Conservation (phyloP, 169 alveolate genomes). For the Plasmodium relictum region DNA sequence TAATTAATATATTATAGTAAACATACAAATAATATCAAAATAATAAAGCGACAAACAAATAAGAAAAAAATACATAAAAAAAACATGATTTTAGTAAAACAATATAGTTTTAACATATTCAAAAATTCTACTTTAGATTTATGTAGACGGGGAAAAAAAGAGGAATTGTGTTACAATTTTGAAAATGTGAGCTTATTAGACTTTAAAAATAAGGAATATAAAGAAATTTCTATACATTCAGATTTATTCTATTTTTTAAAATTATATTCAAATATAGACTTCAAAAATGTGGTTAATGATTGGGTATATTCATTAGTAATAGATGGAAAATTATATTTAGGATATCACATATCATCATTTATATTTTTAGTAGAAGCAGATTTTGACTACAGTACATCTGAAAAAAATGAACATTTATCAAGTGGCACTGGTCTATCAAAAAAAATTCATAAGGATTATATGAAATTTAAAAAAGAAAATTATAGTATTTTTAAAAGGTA, state of each 20-base stretch:
- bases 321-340: constrained; percentile 47
- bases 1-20: too few relatives aligned
- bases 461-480: constrained; percentile 7
- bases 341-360: constrained; percentile 31
- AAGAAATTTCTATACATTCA: constrained; percentile 8
- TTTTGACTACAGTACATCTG: constrained; percentile 8
- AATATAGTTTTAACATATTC: constrained; percentile 1
- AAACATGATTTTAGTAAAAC: constrained; percentile 31
- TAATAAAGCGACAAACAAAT: background rate
- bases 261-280: constrained; percentile 20
- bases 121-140: background rate
- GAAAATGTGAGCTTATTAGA: constrained; percentile 36
- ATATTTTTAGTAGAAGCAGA: constrained; percentile 47
- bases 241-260: constrained; percentile 44
- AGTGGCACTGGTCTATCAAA: background rate
- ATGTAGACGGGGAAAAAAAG: constrained; percentile 6
- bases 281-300: constrained; percentile 15
- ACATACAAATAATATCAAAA: too few relatives aligned
- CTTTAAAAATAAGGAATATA: constrained; percentile 15
- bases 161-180: constrained; percentile 3
- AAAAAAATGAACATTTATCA: background rate
- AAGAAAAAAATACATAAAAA: background rate
- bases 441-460: background rate
- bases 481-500: background rate
- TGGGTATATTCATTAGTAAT: constrained; percentile 34